Base-by-base conservation (phyloP, 176 grass and related monocot species). In the Raddia distichophylla region DNA sequence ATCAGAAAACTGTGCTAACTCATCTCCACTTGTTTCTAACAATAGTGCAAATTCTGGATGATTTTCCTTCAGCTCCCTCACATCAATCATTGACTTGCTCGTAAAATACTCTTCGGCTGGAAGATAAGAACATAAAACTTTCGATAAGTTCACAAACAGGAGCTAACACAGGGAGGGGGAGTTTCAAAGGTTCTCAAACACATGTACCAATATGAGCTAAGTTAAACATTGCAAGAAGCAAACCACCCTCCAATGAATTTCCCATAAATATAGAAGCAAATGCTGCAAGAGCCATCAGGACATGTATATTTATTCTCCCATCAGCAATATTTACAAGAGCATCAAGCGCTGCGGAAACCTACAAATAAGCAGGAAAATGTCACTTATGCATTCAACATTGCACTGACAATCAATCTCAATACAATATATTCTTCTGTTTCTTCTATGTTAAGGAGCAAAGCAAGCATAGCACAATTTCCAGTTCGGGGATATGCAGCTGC, bases 201-300 rank as follows among this genome's bases (percentile, higher is more conserved):
- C 57, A 82, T 65, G 18, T 98, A 98, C 95, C 95, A 10, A 98
- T 98, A 74, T 98, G 95, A 64, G 95, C 95, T 59, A 98, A 83
- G 67, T 98, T 98, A 89, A 98, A 98, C 95, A 98, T 98, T 55
- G 95, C 92, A 84, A 98, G 92, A 87, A 98, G 92, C 47, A 98
- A 81, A n/a, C 92, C 95, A 75, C 95, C 95, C 81, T 98, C 95
- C 88, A 98, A 88, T 47, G 95, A 83, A 57, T 98, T 98, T 32
- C 95, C 95, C 95, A 98, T 98, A 80, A 98, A 98, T 82, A 98
- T 86, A 61, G 95, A 98, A 60, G 92, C 92, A 91, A 98, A 98
- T 60, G 95, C 95, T 85, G 95, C 95, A 78, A 98, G 88, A 72
- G 95, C 95, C 95, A 98, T 98, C 16, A 98, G 88, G 14, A 98